These are phyloP conservation scores for Schizosaccharomyces japonicus DNA, from an alignment of 805 yeast genomes.

Conservation along the genomic window DNA sequence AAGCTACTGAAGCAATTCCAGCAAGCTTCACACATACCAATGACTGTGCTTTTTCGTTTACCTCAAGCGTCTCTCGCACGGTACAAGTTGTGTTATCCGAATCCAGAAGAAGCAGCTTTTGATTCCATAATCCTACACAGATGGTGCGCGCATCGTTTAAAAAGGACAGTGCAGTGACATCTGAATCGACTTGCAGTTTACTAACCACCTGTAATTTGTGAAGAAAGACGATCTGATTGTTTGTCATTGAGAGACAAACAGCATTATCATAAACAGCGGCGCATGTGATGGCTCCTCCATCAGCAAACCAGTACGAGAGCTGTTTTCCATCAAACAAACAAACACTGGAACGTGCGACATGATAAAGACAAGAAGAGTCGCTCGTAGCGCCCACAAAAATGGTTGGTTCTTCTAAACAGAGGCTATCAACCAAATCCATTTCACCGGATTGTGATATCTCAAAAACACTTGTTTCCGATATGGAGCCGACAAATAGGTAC, in stretches of 20 bases:
- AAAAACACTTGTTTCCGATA: constrained; percentile 8
- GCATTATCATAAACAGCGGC: background rate
- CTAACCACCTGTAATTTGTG: background rate
- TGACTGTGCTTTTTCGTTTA: no score
- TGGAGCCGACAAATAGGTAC: constrained; percentile 8
- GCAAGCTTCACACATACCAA: no score
- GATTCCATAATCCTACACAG: no score
- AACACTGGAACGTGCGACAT: background rate
- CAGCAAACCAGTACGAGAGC: background rate
- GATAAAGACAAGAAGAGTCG: background rate
- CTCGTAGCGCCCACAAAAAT: background rate
- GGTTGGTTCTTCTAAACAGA: background rate
- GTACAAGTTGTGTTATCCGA: no score
- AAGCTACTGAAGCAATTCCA: no score
- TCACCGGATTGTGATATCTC: constrained; percentile 6
- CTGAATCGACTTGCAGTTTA: background rate
- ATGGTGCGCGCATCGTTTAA: no score
- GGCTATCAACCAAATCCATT: constrained; percentile 5
- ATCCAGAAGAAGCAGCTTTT: no score
- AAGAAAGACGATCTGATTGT: background rate
- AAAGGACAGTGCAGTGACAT: background rate
- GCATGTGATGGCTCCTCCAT: background rate
- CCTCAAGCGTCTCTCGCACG: no score
- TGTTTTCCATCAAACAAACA: background rate
- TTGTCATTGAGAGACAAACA: background rate